Evolutionary conservation across 2,329 filamentous ascomycete genomes (phyloP), one percentile per base, ranked within the genome.

Genomic region (Fusarium sp.): DNA sequence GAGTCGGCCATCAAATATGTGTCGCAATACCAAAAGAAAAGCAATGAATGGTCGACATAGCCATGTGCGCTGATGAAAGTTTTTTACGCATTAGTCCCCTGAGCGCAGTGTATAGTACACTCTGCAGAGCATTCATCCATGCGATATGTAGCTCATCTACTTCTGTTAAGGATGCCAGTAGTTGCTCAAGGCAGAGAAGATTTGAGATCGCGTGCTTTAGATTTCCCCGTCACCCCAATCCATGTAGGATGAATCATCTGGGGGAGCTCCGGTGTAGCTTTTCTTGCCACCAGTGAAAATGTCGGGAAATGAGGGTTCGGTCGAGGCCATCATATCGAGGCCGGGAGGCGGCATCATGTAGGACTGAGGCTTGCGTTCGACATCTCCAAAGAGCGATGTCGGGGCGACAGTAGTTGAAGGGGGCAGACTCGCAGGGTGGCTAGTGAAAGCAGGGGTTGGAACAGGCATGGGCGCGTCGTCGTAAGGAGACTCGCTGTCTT

Each of bases 141-240:
- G 22, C 26, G 13, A 17, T 43, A 35, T 28, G 41, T 39, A 30
- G 17, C 58, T 33, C 19, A 11, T 32, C 14, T 33, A 35, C 17
- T 24, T 51, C 40, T 58, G 45, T 52, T 37, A 24, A 55, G n/a
- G 33, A n/a, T 32, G 11, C 35, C 19, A 28, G 43, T 32, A 20
- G 15, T 14, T 56, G 17, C 48, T 62, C 39, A 51, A 28, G 17
- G 7, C 37, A 43, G 19, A 54, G 43, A 54, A 37, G 28, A 30
- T 37, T 49, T 30, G 19, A 35, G 26, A 33, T 37, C 19, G 4
- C 4, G 10, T 10, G 26, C n/a, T 13, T 51, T 40, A 82, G 56
- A 78, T 75, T 68, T 82, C 80, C 41, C 79, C 80, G 15, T 81
- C 79, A 6, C 71, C 68, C 20, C 55, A 62, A n/a, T 68, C 56